These are phyloP conservation scores for Setomelanomma holmii DNA, from an alignment of 2,329 filamentous ascomycete species.

Conservation along the genomic window DNA sequence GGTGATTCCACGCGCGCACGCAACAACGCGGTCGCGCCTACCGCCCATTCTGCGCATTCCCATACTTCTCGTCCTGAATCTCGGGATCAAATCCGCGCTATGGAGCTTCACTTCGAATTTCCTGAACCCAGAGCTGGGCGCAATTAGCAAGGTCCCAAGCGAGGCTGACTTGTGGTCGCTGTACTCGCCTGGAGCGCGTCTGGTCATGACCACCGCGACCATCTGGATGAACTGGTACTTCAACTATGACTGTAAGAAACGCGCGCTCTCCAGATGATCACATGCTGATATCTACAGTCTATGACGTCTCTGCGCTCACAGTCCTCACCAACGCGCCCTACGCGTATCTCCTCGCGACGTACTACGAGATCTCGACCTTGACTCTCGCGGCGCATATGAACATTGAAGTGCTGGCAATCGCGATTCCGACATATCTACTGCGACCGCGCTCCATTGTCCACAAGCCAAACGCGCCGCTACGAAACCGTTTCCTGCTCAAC, in stretches of 20 bases:
- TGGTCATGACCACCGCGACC: conserved; percentile 68
- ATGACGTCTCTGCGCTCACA: conserved; percentile 54
- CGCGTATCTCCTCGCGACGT: conserved; percentile 76
- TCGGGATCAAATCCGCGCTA: conserved; percentile 69
- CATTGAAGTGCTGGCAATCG: conserved; percentile 73
- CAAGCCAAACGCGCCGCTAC: conserved; percentile 57
- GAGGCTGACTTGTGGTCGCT: conserved; percentile 65
- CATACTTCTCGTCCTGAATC: conserved; percentile 59
- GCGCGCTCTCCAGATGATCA: not conserved
- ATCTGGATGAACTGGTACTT: conserved; percentile 76
- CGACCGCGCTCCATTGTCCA: conserved; percentile 72
- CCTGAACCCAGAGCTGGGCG: conserved; percentile 70
- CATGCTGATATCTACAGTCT: conserved; percentile 26
- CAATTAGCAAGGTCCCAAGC: conserved; percentile 66
- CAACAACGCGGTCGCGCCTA: conserved; percentile 40
- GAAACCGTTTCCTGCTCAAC: conserved; percentile 52
- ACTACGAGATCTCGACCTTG: conserved; percentile 73
- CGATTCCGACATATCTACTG: conserved; percentile 77
- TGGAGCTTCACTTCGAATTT: conserved; percentile 68
- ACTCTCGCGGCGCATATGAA: conserved; percentile 68
- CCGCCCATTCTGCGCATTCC: conserved; percentile 49
- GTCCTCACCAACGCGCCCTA: conserved; percentile 77
- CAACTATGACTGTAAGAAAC: conserved; percentile 71
- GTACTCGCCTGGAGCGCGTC: conserved; percentile 56
- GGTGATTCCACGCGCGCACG: conserved; percentile 31